Evolutionary conservation across 495 filamentous ascomycete species (phyloP).

Genomic region (Friedmanniomyces simplex): DNA sequence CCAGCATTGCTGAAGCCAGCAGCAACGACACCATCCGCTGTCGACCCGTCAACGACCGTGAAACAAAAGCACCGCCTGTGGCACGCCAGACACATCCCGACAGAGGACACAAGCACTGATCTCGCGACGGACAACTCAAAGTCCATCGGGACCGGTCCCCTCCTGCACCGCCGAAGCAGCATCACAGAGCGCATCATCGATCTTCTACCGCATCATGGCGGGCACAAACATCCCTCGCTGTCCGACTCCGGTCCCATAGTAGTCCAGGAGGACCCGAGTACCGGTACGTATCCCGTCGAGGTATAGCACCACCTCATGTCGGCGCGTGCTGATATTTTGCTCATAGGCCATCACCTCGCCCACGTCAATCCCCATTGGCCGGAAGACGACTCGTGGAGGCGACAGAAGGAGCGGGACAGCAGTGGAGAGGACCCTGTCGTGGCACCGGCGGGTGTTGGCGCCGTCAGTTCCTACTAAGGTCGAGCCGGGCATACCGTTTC

Average conservation of each 20-base stretch:
- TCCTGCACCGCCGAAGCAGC: not conserved
- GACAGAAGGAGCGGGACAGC: not conserved
- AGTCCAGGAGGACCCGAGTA: not conserved
- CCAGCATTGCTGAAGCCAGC: not conserved
- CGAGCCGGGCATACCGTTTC: not conserved
- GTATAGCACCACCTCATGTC: too few species aligned
- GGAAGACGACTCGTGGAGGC: not conserved
- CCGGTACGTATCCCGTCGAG: not conserved
- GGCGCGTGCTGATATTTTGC: not conserved
- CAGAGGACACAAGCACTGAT: not conserved
- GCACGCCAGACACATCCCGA: not conserved
- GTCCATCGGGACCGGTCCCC: not conserved
- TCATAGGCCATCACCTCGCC: not conserved
- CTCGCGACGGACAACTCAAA: not conserved
- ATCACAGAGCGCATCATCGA: not conserved
- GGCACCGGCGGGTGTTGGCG: not conserved
- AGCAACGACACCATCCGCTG: not conserved
- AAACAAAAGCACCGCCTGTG: not conserved
- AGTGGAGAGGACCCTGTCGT: not conserved
- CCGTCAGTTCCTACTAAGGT: not conserved
- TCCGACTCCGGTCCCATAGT: not conserved
- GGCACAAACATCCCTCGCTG: not conserved
- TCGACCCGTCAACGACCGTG: not conserved
- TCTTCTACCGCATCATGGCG: not conserved
- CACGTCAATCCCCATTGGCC: not conserved